A percentile compares a stretch with the other conserved stretches of the same genome.
phyloP scores from a whole-genome alignment of 202 grass and related monocot genomes.

The Setaria italica region DNA sequence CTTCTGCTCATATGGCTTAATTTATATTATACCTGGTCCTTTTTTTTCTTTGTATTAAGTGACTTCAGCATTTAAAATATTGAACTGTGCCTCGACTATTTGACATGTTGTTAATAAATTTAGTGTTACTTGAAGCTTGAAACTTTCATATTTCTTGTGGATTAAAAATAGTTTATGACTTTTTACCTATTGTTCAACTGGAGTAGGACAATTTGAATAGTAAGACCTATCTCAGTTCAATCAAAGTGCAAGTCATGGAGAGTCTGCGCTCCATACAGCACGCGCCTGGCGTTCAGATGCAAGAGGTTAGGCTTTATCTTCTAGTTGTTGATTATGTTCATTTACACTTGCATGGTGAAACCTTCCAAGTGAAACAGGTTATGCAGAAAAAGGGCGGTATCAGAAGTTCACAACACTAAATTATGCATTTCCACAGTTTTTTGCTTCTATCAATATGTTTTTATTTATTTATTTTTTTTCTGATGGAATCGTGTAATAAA shows the following conservation, averaged over 20 bases:
- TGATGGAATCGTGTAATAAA: slow-evolving; percentile 6
- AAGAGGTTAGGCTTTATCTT: slow-evolving; percentile 65
- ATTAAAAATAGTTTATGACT: slow-evolving; percentile 20
- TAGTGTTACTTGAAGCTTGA: not conserved
- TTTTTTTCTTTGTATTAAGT: slow-evolving; percentile 18
- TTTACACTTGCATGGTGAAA: slow-evolving; percentile 13
- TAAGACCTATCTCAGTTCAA: slow-evolving; percentile 90
- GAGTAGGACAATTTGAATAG: slow-evolving; percentile 93
- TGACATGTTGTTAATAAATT: slow-evolving; percentile 5
- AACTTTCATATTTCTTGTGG: slow-evolving; percentile 24
- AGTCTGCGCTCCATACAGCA: slow-evolving; percentile 90
- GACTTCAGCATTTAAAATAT: slow-evolving; percentile 13
- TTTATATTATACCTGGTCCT: not conserved
- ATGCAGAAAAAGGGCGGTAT: not conserved
- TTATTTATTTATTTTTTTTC: not conserved
- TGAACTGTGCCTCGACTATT: not conserved
- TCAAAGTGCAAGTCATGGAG: slow-evolving; percentile 98
- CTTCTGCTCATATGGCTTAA: slow-evolving; percentile 31
- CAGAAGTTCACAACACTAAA: not conserved
- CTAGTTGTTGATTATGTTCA: slow-evolving; percentile 27
- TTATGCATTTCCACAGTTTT: not conserved
- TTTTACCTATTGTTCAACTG: slow-evolving; percentile 48
- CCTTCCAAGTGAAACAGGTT: not conserved
- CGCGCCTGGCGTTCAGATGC: slow-evolving; percentile 98
- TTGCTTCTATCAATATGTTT: not conserved